Percentiles rank a stretch among this genome's conserved stretches.
These are phyloP conservation scores for Paramecium octaurelia DNA, from an alignment of 73 alveolate genomes.

Conservation along the genomic window DNA sequence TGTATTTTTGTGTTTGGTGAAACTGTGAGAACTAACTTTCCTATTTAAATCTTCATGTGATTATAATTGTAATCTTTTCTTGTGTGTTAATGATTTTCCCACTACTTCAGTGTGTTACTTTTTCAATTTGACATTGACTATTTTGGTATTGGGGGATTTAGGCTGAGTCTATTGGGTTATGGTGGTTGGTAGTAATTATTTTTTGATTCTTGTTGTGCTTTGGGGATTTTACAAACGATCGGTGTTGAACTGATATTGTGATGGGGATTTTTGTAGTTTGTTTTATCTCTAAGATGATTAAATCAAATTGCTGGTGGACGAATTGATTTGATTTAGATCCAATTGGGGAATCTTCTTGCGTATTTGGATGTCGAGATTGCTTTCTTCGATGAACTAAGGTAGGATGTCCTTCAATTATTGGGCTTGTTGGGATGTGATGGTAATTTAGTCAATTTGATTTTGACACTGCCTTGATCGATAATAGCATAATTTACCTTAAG, in stretches of 20 bases:
- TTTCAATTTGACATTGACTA: not conserved
- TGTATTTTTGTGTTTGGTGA: slow-evolving; percentile 34
- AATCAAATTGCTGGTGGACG: slow-evolving; percentile 41
- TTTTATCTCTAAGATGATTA: slow-evolving; percentile 26
- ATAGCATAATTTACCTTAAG: not conserved
- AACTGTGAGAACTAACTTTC: slow-evolving; percentile 25
- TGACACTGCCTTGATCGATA: slow-evolving; percentile 9
- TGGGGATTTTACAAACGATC: not conserved
- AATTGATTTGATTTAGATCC: not conserved
- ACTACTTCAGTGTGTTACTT: not conserved
- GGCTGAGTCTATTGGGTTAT: not conserved
- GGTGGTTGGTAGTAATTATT: not conserved
- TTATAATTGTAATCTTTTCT: not conserved
- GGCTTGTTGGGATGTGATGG: slow-evolving; percentile 17
- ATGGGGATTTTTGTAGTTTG: slow-evolving; percentile 10
- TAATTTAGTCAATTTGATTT: slow-evolving; percentile 8
- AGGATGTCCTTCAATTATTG: not conserved
- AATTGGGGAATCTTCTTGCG: slow-evolving; percentile 14
- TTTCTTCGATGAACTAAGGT: slow-evolving; percentile 2
- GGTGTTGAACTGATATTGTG: slow-evolving; percentile 21
- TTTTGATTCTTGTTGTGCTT: not conserved
- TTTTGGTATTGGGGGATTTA: slow-evolving; percentile 12
- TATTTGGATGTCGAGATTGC: not conserved
- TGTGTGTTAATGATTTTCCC: not conserved
- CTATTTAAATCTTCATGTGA: not conserved